Evolutionary conservation across 148 eudicot genomes (phyloP).

Genomic region (Vaccinium myrtillus): DNA sequence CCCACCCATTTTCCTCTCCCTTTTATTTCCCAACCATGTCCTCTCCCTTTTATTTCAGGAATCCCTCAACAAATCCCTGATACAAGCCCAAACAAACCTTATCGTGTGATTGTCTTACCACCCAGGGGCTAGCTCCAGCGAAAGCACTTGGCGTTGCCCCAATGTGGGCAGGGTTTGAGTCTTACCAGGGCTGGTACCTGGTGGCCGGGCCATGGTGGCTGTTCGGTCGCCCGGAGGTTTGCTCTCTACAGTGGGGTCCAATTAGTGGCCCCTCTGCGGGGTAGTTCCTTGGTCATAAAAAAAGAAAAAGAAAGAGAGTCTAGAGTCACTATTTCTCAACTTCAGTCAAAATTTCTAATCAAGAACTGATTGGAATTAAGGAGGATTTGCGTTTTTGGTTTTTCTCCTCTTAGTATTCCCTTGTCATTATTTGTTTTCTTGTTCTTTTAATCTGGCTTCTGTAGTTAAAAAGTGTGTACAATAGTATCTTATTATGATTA

Average conservation of each 20-base stretch:
- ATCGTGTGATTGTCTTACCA: not conserved
- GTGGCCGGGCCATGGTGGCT: too few species aligned
- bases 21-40: not conserved
- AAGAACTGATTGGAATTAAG: not conserved
- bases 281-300: too few species aligned
- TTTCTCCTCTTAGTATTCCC: not conserved
- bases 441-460: not conserved
- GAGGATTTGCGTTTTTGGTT: not conserved
- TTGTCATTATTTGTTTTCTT: not conserved
- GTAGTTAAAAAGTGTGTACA: not conserved
- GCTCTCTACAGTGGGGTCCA: too few species aligned
- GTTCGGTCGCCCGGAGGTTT: too few species aligned
- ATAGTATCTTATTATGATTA: not conserved
- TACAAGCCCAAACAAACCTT: not conserved
- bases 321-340: not conserved
- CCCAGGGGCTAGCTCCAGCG: too few species aligned
- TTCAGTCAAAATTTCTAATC: not conserved
- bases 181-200: too few species aligned
- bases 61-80: not conserved
- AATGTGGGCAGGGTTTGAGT: too few species aligned
- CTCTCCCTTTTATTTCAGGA: not conserved
- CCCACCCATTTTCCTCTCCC: not conserved
- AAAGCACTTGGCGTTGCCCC: too few species aligned
- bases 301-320: not conserved
- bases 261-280: too few species aligned